A percentile compares a stretch with the other conserved stretches of the same genome.
Evolutionary conservation across 345 rosid species (phyloP).

Genomic region (Corchorus capsularis): DNA sequence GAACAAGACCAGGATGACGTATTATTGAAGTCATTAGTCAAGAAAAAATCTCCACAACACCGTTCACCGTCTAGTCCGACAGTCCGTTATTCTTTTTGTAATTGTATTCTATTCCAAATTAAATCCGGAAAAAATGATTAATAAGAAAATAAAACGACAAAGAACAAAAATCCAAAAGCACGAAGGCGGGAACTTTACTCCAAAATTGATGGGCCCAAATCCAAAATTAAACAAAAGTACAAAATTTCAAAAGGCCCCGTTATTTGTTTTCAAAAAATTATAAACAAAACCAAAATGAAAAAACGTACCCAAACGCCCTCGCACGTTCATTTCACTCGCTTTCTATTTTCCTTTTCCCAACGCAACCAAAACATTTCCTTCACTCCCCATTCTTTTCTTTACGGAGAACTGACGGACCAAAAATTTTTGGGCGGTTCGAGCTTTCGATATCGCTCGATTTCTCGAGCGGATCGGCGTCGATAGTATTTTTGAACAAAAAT

Average conservation of each 20-base stretch:
- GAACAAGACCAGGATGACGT: not conserved
- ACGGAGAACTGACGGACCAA: not conserved
- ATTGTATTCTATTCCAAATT: not conserved
- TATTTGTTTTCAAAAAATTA: not conserved
- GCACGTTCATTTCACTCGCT: conserved; percentile 13
- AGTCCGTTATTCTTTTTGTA: not conserved
- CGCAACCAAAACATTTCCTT: not conserved
- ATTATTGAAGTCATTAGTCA: not conserved
- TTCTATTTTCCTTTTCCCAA: conserved; percentile 2
- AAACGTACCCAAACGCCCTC: not conserved
- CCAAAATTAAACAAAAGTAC: not conserved
- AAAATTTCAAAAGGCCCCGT: not conserved
- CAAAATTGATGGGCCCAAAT: conserved; percentile 11
- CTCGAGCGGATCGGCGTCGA: conserved; percentile 10
- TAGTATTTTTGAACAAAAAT: not conserved
- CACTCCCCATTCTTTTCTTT: not conserved
- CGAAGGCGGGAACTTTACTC: conserved; percentile 23
- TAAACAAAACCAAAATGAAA: not conserved
- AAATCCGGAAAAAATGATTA: not conserved
- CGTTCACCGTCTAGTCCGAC: not conserved
- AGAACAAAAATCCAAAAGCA: not conserved
- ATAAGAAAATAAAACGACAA: not conserved
- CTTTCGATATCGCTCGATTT: conserved; percentile 12
- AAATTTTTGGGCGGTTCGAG: not conserved
- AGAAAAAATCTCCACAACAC: not conserved